Percentiles rank a stretch among this genome's conserved stretches.
These are phyloP conservation scores for Solanum piurae DNA, from an alignment of 257 asterid species.

Conservation along the genomic window DNA sequence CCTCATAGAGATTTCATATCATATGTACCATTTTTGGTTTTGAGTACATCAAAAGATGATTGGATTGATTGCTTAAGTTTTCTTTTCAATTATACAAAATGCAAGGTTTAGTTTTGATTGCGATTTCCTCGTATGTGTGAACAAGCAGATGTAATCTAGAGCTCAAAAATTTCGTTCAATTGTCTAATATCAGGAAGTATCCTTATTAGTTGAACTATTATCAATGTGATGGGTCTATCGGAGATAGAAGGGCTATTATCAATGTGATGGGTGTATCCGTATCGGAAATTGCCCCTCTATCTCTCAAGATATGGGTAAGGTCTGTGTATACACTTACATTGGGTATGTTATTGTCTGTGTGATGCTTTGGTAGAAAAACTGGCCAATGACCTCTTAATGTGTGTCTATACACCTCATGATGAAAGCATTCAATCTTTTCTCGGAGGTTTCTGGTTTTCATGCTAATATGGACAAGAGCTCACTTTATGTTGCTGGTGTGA, in stretches of 20 bases:
- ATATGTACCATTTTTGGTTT: neutral
- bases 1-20: neutral
- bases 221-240: neutral
- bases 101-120: neutral
- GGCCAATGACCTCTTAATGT: neutral
- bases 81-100: neutral
- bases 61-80: neutral
- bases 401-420: neutral
- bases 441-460: neutral
- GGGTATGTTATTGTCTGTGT: neutral
- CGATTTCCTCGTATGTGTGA: neutral
- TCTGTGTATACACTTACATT: neutral
- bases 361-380: neutral
- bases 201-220: neutral
- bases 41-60: neutral
- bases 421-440: neutral
- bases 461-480: neutral
- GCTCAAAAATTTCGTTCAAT: neutral
- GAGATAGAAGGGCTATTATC: neutral
- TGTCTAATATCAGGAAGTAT: neutral
- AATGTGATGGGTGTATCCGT: neutral
- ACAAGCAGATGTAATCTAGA: neutral
- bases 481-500: neutral
- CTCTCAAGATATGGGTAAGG: neutral
- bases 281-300: neutral